Evolutionary conservation across 768 basidiomycete genomes (phyloP).

Genomic region (Russula dissimulans): DNA sequence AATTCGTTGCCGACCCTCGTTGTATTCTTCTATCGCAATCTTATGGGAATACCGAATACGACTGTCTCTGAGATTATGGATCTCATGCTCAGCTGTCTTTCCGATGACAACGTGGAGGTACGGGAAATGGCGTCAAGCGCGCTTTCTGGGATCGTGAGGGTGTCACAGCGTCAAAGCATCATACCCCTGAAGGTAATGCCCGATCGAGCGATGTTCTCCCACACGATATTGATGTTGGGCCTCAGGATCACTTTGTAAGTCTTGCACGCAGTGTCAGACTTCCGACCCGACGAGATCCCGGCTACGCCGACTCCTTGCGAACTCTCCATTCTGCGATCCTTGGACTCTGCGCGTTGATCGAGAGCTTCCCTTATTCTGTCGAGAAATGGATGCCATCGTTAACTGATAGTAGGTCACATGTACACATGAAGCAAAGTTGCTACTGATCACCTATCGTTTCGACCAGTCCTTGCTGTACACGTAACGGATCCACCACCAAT

Average conservation of each 20-base stretch:
- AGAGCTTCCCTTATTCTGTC: conserved; percentile 50
- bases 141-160: conserved; percentile 77
- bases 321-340: conserved; percentile 64
- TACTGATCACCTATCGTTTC: conserved; percentile 5
- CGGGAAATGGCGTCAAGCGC: conserved; percentile 85
- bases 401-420: conserved; percentile 49
- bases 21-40: conserved; percentile 86
- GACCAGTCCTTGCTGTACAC: conserved; percentile 60
- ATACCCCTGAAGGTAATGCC: conserved; percentile 63
- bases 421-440: not conserved
- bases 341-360: conserved; percentile 41
- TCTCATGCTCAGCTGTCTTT: conserved; percentile 71
- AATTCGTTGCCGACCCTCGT: conserved; percentile 83
- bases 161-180: conserved; percentile 84
- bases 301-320: conserved; percentile 64
- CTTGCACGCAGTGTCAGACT: conserved; percentile 52
- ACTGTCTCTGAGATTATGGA: conserved; percentile 71
- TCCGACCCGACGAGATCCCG: conserved; percentile 58
- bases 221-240: not conserved
- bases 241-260: conserved; percentile 70
- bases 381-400: conserved; percentile 50
- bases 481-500: conserved; percentile 84
- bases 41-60: conserved; percentile 61
- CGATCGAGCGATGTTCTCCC: not conserved
- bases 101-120: conserved; percentile 89